Evolutionary conservation across 179 eudicot species (phyloP).

Genomic region (Patellifolia procumbens): DNA sequence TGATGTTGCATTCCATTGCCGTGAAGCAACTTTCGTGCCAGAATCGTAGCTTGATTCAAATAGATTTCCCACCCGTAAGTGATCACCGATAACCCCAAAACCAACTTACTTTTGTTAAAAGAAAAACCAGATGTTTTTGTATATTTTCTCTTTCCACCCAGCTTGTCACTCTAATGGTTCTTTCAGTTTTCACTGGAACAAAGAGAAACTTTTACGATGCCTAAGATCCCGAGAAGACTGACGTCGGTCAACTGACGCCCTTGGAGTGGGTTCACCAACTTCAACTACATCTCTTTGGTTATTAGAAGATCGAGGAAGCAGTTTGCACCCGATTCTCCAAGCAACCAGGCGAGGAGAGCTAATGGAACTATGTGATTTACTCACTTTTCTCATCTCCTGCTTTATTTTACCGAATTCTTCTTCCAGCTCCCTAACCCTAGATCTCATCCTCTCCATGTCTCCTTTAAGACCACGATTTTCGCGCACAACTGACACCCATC

Average conservation of each 20-base stretch:
- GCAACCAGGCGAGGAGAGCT: conserved; percentile 53
- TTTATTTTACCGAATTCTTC: conserved; percentile 73
- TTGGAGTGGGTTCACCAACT: conserved; percentile 52
- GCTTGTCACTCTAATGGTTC: not conserved
- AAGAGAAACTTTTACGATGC: conserved; percentile 51
- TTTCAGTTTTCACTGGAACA: conserved; percentile 27
- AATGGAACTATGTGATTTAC: conserved; percentile 57
- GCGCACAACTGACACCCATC: conserved; percentile 71
- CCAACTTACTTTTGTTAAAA: not conserved
- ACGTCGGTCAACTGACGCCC: conserved; percentile 50
- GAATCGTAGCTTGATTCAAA: not conserved
- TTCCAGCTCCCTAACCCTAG: conserved; percentile 80
- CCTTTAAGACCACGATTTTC: conserved; percentile 66
- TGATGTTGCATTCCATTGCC: conserved; percentile 2
- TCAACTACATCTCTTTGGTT: conserved; percentile 42
- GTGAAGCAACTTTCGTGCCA: not conserved
- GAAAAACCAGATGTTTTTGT: not conserved
- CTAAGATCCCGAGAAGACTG: conserved; percentile 40
- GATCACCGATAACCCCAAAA: not conserved
- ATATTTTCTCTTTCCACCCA: conserved; percentile 8
- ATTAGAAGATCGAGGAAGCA: conserved; percentile 53
- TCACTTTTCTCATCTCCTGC: conserved; percentile 73
- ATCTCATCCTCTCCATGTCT: conserved; percentile 81
- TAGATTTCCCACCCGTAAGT: not conserved
- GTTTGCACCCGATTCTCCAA: conserved; percentile 57